Evolutionary conservation across 306 rosid species (phyloP).

Genomic region (Prosopis cineraria): DNA sequence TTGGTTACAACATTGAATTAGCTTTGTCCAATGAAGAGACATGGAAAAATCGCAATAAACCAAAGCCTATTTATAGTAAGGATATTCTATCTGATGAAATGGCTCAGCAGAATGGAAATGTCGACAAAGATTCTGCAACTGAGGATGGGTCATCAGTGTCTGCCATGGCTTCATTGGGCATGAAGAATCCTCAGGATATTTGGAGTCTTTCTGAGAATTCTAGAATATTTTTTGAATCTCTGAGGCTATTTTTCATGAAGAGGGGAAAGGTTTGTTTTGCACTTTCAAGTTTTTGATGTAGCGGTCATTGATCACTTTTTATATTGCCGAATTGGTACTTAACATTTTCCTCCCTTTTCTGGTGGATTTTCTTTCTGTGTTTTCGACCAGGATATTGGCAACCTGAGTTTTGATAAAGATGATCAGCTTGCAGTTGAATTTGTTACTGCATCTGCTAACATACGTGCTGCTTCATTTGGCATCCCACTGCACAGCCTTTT

Average conservation of each 20-base stretch:
- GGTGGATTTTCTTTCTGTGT: not conserved
- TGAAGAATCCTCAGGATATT: constrained; percentile 98
- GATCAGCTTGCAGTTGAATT: constrained; percentile 97
- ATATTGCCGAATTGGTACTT: constrained; percentile 14
- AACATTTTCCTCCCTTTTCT: not conserved
- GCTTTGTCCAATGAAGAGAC: constrained; percentile 94
- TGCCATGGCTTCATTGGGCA: constrained; percentile 86
- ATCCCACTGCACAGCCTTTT: constrained; percentile 94
- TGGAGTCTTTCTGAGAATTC: constrained; percentile 91
- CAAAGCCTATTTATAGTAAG: constrained; percentile 78
- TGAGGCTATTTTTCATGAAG: constrained; percentile 72
- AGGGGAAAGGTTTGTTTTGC: constrained; percentile 72
- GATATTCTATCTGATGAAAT: constrained; percentile 65
- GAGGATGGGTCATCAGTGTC: constrained; percentile 61
- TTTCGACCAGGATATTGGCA: constrained; percentile 79
- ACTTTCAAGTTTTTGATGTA: constrained; percentile 24
- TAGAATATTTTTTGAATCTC: constrained; percentile 76
- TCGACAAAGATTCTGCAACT: constrained; percentile 46
- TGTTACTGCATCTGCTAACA: constrained; percentile 97
- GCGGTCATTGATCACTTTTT: constrained; percentile 7
- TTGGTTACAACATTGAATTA: constrained; percentile 88
- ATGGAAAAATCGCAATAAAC: constrained; percentile 94
- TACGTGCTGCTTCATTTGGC: constrained; percentile 90
- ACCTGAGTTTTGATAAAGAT: constrained; percentile 93
- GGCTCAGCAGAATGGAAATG: constrained; percentile 70